A percentile compares a stretch with the other conserved stretches of the same genome.
Evolutionary conservation across 163 green algal species (phyloP).

Genomic region (Chlorella variabilis): DNA sequence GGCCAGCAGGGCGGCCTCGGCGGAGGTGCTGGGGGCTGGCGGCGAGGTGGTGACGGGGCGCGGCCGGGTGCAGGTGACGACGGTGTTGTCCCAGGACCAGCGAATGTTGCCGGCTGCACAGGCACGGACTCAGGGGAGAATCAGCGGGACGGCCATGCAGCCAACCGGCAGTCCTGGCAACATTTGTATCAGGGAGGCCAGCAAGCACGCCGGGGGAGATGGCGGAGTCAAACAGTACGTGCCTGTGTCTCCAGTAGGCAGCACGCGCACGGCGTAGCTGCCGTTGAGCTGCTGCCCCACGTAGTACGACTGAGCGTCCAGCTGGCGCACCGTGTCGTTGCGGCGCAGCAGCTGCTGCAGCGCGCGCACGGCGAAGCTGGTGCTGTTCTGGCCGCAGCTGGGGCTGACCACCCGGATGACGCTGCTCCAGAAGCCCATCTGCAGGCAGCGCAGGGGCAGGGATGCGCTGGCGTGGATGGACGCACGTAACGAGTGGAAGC

Average conservation of each 20-base stretch:
- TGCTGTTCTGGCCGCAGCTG: not conserved
- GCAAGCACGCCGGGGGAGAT: too few species aligned
- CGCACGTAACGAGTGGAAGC: too few species aligned
- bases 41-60: not conserved
- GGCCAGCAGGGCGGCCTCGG: not conserved
- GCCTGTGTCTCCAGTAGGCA: not conserved
- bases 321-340: not conserved
- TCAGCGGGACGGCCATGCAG: too few species aligned
- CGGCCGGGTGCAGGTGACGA: not conserved
- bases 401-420: not conserved
- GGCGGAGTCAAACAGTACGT: too few species aligned
- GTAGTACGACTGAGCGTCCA: not conserved
- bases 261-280: not conserved
- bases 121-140: not conserved
- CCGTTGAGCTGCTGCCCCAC: not conserved
- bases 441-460: too few species aligned
- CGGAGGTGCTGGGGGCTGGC: not conserved
- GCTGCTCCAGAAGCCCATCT: not conserved
- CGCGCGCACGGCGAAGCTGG: not conserved
- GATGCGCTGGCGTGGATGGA: too few species aligned
- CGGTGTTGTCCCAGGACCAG: conserved; percentile 6
- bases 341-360: conserved; percentile 8
- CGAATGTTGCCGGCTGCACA: not conserved
- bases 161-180: too few species aligned
- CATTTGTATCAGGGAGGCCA: too few species aligned